Evolutionary conservation across 768 basidiomycete genomes (phyloP).

Genomic region (Tremella yokohamensis): DNA sequence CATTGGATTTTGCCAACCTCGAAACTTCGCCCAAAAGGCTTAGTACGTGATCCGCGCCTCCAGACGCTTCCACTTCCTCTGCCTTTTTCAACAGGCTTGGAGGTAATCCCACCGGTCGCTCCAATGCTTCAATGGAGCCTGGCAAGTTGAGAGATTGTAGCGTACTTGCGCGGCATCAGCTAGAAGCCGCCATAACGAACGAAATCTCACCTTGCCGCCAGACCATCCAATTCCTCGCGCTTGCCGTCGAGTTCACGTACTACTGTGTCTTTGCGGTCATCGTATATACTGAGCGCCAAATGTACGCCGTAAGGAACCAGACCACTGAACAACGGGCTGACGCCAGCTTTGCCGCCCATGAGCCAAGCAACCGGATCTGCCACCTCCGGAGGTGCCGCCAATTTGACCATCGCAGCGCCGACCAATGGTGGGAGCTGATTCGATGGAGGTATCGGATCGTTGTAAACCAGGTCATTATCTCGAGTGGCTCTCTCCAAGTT

Average conservation of each 20-base stretch:
- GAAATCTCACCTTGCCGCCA: slow-evolving; percentile 60
- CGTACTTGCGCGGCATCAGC: slow-evolving; percentile 54
- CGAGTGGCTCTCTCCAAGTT: slow-evolving; percentile 69
- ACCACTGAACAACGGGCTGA: slow-evolving; percentile 65
- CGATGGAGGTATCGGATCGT: slow-evolving; percentile 73
- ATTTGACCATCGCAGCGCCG: slow-evolving; percentile 64
- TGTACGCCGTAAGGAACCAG: slow-evolving; percentile 82
- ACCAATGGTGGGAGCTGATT: slow-evolving; percentile 65
- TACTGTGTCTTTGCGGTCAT: slow-evolving; percentile 70
- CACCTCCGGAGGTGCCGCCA: slow-evolving; percentile 56
- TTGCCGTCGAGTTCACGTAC: slow-evolving; percentile 63
- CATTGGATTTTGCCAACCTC: slow-evolving; percentile 62
- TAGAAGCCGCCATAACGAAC: background rate
- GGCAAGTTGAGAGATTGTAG: slow-evolving; percentile 74
- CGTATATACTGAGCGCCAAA: slow-evolving; percentile 85
- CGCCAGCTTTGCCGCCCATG: slow-evolving; percentile 52
- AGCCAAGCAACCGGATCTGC: slow-evolving; percentile 50
- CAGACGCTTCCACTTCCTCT: slow-evolving; percentile 72
- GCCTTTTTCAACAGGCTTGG: slow-evolving; percentile 81
- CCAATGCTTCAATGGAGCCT: slow-evolving; percentile 78
- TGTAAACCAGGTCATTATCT: slow-evolving; percentile 95
- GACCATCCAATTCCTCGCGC: slow-evolving; percentile 63
- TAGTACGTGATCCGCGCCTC: slow-evolving; percentile 70
- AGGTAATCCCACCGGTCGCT: slow-evolving; percentile 80
- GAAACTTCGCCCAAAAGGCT: slow-evolving; percentile 69